Percentiles rank a stretch among this genome's conserved stretches.
phyloP scores from a whole-genome alignment of 257 asterid genomes.

The Nicotiana attenuata region DNA sequence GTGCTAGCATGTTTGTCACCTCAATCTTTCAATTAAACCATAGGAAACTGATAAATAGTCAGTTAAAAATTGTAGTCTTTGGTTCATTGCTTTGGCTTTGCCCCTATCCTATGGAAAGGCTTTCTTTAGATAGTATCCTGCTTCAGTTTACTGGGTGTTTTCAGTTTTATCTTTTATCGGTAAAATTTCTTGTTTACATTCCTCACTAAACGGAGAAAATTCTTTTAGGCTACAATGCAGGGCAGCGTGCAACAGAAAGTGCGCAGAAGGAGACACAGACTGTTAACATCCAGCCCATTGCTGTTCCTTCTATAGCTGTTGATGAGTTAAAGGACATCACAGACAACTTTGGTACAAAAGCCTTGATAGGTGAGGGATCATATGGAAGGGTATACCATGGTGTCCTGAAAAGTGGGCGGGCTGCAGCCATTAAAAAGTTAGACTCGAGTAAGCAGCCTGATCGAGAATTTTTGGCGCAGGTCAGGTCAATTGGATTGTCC shows the following conservation, averaged over 20 bases:
- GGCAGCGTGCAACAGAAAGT: slow-evolving; percentile 48
- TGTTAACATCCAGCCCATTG: slow-evolving; percentile 51
- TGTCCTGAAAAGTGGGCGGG: slow-evolving; percentile 45
- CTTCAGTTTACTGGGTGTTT: neutral
- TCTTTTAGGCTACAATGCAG: slow-evolving; percentile 24
- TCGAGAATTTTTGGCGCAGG: slow-evolving; percentile 66
- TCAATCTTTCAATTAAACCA: neutral
- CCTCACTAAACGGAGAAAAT: neutral
- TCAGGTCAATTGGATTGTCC: slow-evolving; percentile 16
- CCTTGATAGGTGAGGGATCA: slow-evolving; percentile 79
- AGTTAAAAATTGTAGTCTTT: neutral
- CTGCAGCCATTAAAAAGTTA: slow-evolving; percentile 75
- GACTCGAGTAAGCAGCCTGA: slow-evolving; percentile 90
- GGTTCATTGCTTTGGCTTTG: neutral
- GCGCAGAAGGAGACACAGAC: slow-evolving; percentile 47
- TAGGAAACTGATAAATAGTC: neutral
- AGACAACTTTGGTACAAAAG: slow-evolving; percentile 55
- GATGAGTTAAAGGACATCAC: slow-evolving; percentile 69
- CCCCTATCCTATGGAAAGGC: neutral
- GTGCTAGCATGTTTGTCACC: neutral
- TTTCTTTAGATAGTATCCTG: neutral
- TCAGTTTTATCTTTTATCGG: neutral
- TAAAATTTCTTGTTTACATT: neutral
- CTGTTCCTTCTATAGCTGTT: slow-evolving; percentile 57
- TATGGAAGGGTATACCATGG: slow-evolving; percentile 78